Evolutionary conservation across 2,329 filamentous ascomycete species (phyloP), one percentile per base, ranked within the genome.

Genomic region (Nothopassalora personata): DNA sequence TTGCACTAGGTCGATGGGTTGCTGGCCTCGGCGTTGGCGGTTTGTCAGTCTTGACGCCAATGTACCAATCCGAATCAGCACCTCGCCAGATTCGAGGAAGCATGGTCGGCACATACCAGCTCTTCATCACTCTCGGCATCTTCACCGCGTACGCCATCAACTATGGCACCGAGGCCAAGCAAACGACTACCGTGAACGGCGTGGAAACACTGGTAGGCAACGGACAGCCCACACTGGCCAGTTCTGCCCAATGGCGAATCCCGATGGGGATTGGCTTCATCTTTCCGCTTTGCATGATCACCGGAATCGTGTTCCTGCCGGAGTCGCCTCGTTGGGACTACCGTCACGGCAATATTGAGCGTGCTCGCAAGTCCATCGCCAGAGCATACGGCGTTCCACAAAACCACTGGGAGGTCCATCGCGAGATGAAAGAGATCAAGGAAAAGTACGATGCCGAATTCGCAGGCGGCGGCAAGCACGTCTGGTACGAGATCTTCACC

Each of bases 91-190:
- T 89, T 53, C 82, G 86, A 66, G 85, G 85, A 67, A 78, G 84
- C 6, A 77, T 88, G 43, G 81, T 89, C 30, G 80, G 81, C 1
- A 82, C 80, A 54, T 89, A 88, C 72, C 86, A 89, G 75, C 79
- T 89, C 3, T 83, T 87, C 70, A 86, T 89, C 69, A 89, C 86
- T 0, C 76, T 88, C 30, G 86, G 86, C 51, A 88, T 89, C 70
- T 85, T 78, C 55, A 68, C 76, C 23, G 62, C 62, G 3, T 75
- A 75, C 60, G 73, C 74, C 66, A 77, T 80, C 71, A 86, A 88
- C 70, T 87, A 76, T 68, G 84, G 84, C 6, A 88, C 86, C 6
- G 75, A 83, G 63, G 73, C 70, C 2, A 76, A 76, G 53, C 18
- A 53, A 11, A 34, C 31, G 11, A 34, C 31, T 9, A 34, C 31